These are phyloP conservation scores for Ascobolus immersus DNA, from an alignment of 495 filamentous ascomycete species.

Conservation along the genomic window DNA sequence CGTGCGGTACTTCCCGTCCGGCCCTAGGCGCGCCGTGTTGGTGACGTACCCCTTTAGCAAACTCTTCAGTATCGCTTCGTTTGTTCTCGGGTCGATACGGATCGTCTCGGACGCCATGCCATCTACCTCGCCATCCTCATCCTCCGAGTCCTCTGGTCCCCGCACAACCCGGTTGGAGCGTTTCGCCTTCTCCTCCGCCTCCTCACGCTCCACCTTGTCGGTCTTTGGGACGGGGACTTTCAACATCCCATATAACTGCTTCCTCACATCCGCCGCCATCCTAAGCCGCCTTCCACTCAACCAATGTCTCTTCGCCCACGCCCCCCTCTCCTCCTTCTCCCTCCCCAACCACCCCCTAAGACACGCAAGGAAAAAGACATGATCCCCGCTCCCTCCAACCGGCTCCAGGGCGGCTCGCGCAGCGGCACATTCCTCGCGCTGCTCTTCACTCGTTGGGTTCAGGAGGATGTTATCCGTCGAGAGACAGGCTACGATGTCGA, in stretches of 20 bases:
- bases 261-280: conserved; percentile 47
- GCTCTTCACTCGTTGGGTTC: conserved; percentile 55
- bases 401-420: conserved; percentile 46
- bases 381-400: conserved; percentile 71
- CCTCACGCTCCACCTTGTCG: too few relatives aligned
- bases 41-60: conserved; percentile 59
- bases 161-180: background rate
- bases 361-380: conserved; percentile 60
- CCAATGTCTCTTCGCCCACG: conserved; percentile 54
- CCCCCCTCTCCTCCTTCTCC: conserved; percentile 35
- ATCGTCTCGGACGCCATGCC: conserved; percentile 19
- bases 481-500: conserved; percentile 76
- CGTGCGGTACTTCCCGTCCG: conserved; percentile 68
- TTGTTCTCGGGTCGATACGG: conserved; percentile 28
- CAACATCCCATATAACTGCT: conserved; percentile 50
- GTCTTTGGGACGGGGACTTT: conserved; percentile 16
- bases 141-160: background rate
- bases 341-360: conserved; percentile 39
- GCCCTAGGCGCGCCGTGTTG: conserved; percentile 60
- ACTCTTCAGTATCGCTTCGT: conserved; percentile 40
- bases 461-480: conserved; percentile 77
- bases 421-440: conserved; percentile 46
- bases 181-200: too few relatives aligned
- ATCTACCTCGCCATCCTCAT: background rate
- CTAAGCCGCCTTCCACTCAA: conserved; percentile 65